phyloP scores from a whole-genome alignment of 2,329 filamentous ascomycete species.

The Microcyclosporella mali region DNA sequence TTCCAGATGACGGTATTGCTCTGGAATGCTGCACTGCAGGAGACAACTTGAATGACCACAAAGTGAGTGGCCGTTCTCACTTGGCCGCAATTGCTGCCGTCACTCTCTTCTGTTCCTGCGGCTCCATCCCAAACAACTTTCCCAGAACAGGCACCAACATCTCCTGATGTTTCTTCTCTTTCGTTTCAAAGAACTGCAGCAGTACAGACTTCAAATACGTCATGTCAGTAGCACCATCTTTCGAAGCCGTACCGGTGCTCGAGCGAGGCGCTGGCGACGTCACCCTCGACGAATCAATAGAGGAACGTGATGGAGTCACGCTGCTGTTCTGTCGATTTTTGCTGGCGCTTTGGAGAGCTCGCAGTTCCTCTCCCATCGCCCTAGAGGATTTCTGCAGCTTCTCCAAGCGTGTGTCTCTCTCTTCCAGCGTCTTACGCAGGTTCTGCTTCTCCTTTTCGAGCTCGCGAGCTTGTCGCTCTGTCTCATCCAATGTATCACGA shows the following conservation, averaged over 20 bases:
- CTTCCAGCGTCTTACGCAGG: slow-evolving; percentile 12
- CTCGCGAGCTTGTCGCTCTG: slow-evolving; percentile 76
- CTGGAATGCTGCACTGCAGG: too few species aligned
- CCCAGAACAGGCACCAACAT: slow-evolving; percentile 73
- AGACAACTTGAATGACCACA: too few species aligned
- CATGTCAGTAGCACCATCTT: slow-evolving; percentile 44
- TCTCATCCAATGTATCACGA: slow-evolving; percentile 74
- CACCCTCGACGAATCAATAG: slow-evolving; percentile 50
- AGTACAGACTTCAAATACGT: slow-evolving; percentile 76
- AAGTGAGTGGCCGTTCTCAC: background rate
- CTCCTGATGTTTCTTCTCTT: slow-evolving; percentile 67
- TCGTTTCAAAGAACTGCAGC: slow-evolving; percentile 74
- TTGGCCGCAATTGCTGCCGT: slow-evolving; percentile 60
- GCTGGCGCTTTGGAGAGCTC: slow-evolving; percentile 40
- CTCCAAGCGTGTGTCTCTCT: slow-evolving; percentile 17
- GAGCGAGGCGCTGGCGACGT: slow-evolving; percentile 39
- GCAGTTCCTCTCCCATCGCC: slow-evolving; percentile 54
- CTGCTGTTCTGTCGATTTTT: slow-evolving; percentile 35
- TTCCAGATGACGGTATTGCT: too few species aligned
- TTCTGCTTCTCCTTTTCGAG: slow-evolving; percentile 71
- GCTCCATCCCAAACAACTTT: slow-evolving; percentile 70
- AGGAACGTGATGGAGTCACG: slow-evolving; percentile 51
- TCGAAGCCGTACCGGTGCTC: slow-evolving; percentile 14
- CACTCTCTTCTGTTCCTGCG: slow-evolving; percentile 84
- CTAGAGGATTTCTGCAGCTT: slow-evolving; percentile 57